phyloP scores from a whole-genome alignment of 2,329 filamentous ascomycete genomes.

The Neofusicoccum sp. region DNA sequence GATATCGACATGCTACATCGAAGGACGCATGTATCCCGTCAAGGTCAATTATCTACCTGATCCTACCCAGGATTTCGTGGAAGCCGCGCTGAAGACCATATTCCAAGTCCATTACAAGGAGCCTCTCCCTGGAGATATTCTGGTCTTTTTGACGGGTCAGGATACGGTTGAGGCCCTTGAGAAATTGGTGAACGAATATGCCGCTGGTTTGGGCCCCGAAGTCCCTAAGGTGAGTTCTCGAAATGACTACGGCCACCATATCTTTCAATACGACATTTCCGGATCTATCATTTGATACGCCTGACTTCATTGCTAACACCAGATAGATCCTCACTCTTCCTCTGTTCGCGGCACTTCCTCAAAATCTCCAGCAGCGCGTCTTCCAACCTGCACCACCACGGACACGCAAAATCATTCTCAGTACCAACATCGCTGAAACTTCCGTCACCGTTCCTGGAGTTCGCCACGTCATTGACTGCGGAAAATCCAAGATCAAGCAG shows the following conservation, averaged over 20 bases:
- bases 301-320: slow-evolving; percentile 24
- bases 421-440: slow-evolving; percentile 98
- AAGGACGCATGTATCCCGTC: slow-evolving; percentile 87
- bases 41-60: slow-evolving; percentile 72
- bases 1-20: slow-evolving; percentile 67
- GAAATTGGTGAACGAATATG: slow-evolving; percentile 78
- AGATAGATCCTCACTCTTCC: slow-evolving; percentile 67
- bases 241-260: slow-evolving; percentile 6
- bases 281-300: background rate
- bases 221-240: slow-evolving; percentile 62
- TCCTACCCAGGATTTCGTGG: slow-evolving; percentile 79
- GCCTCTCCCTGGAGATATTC: slow-evolving; percentile 88
- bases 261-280: background rate
- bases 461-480: slow-evolving; percentile 86
- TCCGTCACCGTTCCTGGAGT: slow-evolving; percentile 95
- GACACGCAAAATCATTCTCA: slow-evolving; percentile 88
- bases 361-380: slow-evolving; percentile 81
- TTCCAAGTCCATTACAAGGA: slow-evolving; percentile 87
- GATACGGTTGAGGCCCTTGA: slow-evolving; percentile 88
- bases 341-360: slow-evolving; percentile 86
- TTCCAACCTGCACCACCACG: slow-evolving; percentile 73
- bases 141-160: slow-evolving; percentile 90
- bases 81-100: slow-evolving; percentile 77
- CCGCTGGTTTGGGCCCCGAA: slow-evolving; percentile 70
- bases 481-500: slow-evolving; percentile 92